Conservation (phyloP, 2,329 filamentous ascomycete species). For the Domatiomyces catenatus region DNA sequence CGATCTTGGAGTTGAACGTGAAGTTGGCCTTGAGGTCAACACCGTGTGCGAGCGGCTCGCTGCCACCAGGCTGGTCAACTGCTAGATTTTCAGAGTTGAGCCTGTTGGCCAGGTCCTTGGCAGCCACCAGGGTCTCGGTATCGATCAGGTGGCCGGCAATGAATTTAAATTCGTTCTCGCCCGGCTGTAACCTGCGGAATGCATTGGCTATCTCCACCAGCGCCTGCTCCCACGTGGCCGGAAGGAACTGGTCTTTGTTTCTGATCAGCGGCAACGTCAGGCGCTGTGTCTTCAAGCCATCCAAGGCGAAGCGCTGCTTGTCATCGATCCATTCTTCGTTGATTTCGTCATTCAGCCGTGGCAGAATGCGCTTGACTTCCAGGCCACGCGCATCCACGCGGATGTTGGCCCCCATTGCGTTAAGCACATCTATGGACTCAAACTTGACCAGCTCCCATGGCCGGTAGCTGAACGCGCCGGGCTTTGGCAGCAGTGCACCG, state of each 20-base stretch:
- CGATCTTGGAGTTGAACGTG: conserved; percentile 89
- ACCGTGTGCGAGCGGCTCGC: conserved; percentile 74
- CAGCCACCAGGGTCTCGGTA: conserved; percentile 81
- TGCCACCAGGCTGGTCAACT: conserved; percentile 75
- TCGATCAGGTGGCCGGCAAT: conserved; percentile 84
- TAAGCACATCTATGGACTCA: conserved; percentile 87
- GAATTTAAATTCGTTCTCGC: conserved; percentile 89
- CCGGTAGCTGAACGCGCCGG: conserved; percentile 89
- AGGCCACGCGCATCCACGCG: conserved; percentile 83
- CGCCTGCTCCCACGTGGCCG: conserved; percentile 89
- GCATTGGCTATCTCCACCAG: conserved; percentile 72
- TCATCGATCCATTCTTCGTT: conserved; percentile 99
- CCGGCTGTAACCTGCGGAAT: conserved; percentile 62
- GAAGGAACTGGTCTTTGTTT: conserved; percentile 77
- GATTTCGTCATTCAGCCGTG: conserved; percentile 88
- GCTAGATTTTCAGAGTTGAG: conserved; percentile 92
- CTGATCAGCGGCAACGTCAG: conserved; percentile 84
- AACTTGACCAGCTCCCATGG: conserved; percentile 96
- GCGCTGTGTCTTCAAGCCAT: conserved; percentile 90
- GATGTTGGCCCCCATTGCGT: conserved; percentile 87
- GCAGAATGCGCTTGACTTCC: conserved; percentile 89
- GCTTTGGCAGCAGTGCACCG: conserved; percentile 89
- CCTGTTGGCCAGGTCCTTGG: conserved; percentile 94
- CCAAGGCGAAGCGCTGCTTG: conserved; percentile 90
- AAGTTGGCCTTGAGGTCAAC: conserved; percentile 90